Evolutionary conservation across 805 yeast genomes (phyloP).

Genomic region (Jamesozyma lodderae): DNA sequence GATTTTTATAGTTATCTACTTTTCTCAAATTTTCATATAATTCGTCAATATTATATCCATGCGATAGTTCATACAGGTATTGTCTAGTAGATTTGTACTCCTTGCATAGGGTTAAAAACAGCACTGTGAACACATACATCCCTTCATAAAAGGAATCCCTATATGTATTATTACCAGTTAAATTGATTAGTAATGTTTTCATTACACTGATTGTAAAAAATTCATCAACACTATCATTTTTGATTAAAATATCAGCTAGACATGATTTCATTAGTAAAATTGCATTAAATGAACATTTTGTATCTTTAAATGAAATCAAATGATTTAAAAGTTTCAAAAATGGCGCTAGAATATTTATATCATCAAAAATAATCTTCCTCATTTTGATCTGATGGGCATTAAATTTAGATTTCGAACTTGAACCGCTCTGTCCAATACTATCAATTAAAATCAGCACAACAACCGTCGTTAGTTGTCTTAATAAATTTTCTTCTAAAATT

Average conservation of each 20-base stretch:
- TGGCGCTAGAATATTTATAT: slow-evolving; percentile 64
- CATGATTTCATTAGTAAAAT: slow-evolving; percentile 71
- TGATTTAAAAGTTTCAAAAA: slow-evolving; percentile 67
- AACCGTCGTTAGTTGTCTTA: slow-evolving; percentile 87
- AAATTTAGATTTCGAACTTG: slow-evolving; percentile 30
- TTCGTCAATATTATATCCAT: slow-evolving; percentile 48
- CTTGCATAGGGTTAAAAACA: slow-evolving; percentile 67
- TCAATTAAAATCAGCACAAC: slow-evolving; percentile 82
- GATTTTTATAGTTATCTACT: slow-evolving; percentile 67
- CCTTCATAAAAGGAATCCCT: slow-evolving; percentile 87
- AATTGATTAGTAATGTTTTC: slow-evolving; percentile 57
- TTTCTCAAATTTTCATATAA: slow-evolving; percentile 56
- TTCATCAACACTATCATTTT: slow-evolving; percentile 69
- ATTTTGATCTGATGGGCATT: slow-evolving; percentile 56
- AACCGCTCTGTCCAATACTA: slow-evolving; percentile 67
- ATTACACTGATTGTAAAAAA: slow-evolving; percentile 42
- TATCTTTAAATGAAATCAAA: slow-evolving; percentile 74
- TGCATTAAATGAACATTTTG: slow-evolving; percentile 87
- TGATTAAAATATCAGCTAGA: slow-evolving; percentile 56
- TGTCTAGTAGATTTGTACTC: slow-evolving; percentile 60
- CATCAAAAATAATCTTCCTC: slow-evolving; percentile 55
- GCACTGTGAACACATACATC: slow-evolving; percentile 73
- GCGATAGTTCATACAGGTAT: slow-evolving; percentile 45
- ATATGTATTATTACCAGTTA: slow-evolving; percentile 66
- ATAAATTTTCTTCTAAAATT: slow-evolving; percentile 94